Percentiles rank a stretch among this genome's conserved stretches.
These are phyloP conservation scores for Cymbopogon citratus DNA, from an alignment of 176 grass and related monocot species.

Conservation along the genomic window DNA sequence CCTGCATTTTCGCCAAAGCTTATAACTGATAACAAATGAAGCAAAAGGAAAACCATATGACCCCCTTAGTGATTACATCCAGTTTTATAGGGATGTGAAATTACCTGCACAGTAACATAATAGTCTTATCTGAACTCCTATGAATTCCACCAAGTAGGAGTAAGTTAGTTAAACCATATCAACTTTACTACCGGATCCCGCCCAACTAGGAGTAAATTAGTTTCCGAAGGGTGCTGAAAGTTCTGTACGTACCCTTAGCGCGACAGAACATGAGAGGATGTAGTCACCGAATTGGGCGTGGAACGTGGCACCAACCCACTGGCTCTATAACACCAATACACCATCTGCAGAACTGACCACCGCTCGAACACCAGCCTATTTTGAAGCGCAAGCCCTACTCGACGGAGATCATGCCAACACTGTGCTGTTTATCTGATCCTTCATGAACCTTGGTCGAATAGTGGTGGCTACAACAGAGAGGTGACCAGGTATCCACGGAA, in stretches of 20 bases:
- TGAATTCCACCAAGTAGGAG: not conserved
- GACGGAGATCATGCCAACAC: slow-evolving; percentile 20
- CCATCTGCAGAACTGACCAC: slow-evolving; percentile 86
- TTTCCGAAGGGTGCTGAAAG: not conserved
- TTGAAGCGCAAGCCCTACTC: slow-evolving; percentile 19
- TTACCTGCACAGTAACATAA: not conserved
- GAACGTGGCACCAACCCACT: slow-evolving; percentile 67
- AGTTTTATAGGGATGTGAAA: not conserved
- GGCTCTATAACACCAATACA: slow-evolving; percentile 41
- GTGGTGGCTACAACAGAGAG: not conserved
- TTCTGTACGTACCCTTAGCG: slow-evolving; percentile 43
- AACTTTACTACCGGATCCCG: not conserved
- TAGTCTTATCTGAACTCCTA: not conserved
- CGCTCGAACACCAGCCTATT: slow-evolving; percentile 48
- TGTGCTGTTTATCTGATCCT: not conserved
- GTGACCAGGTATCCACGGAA: not conserved
- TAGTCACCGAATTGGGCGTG: slow-evolving; percentile 24
- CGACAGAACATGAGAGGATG: slow-evolving; percentile 60
- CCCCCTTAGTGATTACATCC: not conserved
- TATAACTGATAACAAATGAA: not conserved
- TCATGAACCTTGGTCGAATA: not conserved
- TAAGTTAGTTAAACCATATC: not conserved
- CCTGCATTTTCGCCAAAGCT: not conserved
- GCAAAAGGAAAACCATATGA: not conserved
- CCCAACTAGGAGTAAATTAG: not conserved